Evolutionary conservation across 106 monocot species (phyloP).

Genomic region (Dendrobium catenatum): DNA sequence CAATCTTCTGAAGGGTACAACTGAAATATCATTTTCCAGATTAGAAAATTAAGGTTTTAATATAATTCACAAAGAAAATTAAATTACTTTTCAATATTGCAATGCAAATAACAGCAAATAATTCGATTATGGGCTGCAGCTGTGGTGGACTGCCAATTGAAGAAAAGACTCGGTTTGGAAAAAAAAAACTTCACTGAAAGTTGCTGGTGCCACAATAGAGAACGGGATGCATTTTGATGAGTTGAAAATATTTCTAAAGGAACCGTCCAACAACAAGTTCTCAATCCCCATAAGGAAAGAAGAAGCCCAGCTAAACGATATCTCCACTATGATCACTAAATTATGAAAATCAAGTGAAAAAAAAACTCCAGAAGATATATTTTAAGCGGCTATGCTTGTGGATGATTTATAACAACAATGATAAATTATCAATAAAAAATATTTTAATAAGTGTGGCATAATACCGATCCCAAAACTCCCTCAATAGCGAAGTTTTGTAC

Average conservation of each 20-base stretch:
- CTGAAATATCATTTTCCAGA: slow-evolving; percentile 22
- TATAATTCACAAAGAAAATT: background rate
- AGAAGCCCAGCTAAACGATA: background rate
- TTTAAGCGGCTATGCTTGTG: background rate
- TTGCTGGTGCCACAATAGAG: background rate
- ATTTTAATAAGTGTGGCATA: background rate
- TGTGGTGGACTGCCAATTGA: background rate
- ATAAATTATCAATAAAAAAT: background rate
- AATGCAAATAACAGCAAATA: background rate
- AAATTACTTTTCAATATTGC: background rate
- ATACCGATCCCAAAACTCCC: background rate
- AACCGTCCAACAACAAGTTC: background rate
- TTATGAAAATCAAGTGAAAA: background rate
- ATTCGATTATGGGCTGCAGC: background rate
- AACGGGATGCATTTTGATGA: background rate
- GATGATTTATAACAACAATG: background rate
- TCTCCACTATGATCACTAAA: background rate
- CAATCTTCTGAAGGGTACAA: slow-evolving; percentile 90
- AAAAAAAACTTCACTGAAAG: background rate
- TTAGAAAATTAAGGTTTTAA: background rate
- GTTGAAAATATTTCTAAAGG: background rate
- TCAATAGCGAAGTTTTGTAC: background rate
- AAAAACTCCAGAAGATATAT: background rate
- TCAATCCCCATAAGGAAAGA: background rate
- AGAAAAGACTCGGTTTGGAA: background rate